Evolutionary conservation across 2,329 filamentous ascomycete species (phyloP), one percentile per base, ranked within the genome.

Genomic region (Fusarium sp.): DNA sequence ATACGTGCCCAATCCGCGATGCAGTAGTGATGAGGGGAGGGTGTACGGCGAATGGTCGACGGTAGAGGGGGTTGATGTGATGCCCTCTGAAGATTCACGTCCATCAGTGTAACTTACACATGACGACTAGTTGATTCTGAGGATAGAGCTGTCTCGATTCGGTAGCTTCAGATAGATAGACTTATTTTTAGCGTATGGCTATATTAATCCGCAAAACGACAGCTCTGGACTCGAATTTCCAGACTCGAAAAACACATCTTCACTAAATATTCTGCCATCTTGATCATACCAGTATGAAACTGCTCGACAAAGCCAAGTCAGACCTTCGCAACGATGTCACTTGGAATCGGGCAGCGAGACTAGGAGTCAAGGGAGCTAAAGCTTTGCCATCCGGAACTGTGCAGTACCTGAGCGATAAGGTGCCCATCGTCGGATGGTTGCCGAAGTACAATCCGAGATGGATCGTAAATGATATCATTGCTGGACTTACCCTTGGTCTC

Each of bases 381-480:
- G 69, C 72, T 1, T 71, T 90, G 0, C 89, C 90, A 1, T 85
- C 85, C 6, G 87, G 85, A 14, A 81, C 88, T 4, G 83, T 79
- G 10, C 85, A 89, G 55, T 92, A 92, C 74, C 80, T 89, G 12
- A 68, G 86, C 38, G 88, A 90, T 68, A 92, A 91, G 77, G 81
- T 90, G 7, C 90, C 90, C 3, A 87, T 91, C 45, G 80, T 89
- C 14, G 86, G 88, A 55, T 92, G 90, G 90, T 82, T 92, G 2
- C 89, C 90, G 16, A 84, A 83, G 50, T 92, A 92, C 78, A 85
- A 89, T 24, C 86, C 84, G 10, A 81, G 85, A 84, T 92, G 90
- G 90, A 77, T 92, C 4, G 65, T 89, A 24, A 89, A 89, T 75
- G 90, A 92, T 76, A 79, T 87, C 16, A 87, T 92, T 71, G 89